Base-by-base conservation (phyloP, 2,329 filamentous ascomycete species). In the Boeremia lycopersici region DNA sequence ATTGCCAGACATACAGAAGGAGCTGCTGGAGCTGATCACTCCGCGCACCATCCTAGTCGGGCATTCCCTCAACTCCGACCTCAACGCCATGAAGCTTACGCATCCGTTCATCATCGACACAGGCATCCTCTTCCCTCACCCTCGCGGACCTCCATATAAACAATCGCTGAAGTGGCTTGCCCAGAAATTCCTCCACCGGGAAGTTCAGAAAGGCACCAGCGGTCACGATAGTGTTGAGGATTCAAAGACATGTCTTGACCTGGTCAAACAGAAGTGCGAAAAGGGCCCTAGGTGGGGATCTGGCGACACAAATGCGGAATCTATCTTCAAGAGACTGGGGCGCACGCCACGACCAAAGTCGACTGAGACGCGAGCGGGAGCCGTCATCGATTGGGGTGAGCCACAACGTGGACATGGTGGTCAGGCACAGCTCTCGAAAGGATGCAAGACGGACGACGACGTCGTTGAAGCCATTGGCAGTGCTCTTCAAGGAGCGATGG, bases 21-120 rank as follows among this genome's bases (percentile, higher is more conserved):
- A 86, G 59, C 82, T 99, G 13, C 78, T 95, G 15, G 76, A 85
- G 4, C 80, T 97, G 11, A 77, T 99, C 29, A 85, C 86, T 34
- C 86, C 89, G 0, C 85, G 83, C 35, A 86, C 89, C 10, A 89
- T 95, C 48, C 82, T 96, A 13, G 76, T 95, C 39, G 90, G 90
- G 34, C 90, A 96, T 76, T 93, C 89, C 4, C 81, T 96, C 39
- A 89, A 93, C 65, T 90, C 89, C 2, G 90, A 96, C 70, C 83
- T 97, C 29, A 90, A 86, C 57, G 93, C 93, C 1, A 80, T 99
- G 26, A 89, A 88, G 69, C 82, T 97, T 56, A 89, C 91, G 0
- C 95, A 98, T 72, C 95, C 95, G 0, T 96, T 93, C 77, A 88
- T 99, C 64, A 86, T 97, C 70, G 95, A 99, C 75, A 98, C 95